phyloP scores from a whole-genome alignment of 148 eudicot species.

The Chenopodium album region DNA sequence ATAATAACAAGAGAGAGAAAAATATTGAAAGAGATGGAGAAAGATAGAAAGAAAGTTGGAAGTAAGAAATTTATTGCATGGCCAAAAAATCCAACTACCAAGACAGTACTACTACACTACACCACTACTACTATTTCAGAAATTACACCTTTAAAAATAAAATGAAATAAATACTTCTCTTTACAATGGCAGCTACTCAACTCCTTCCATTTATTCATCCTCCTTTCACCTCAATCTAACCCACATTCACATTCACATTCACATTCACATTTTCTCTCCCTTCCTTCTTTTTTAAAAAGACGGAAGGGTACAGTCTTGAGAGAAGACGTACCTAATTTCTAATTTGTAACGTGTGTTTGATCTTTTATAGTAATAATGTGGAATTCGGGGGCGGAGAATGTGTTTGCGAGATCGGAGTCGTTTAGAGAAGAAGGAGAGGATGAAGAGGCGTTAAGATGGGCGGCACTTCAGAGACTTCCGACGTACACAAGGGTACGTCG shows the following conservation, averaged over 20 bases:
- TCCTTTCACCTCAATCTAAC: too few relatives aligned
- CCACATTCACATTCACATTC: too few relatives aligned
- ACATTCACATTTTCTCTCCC: background rate
- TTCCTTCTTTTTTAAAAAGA: too few relatives aligned
- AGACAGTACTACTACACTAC: background rate
- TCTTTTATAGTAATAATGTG: conserved; percentile 42
- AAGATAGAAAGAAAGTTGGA: background rate
- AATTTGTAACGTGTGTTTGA: too few relatives aligned
- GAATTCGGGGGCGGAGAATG: conserved; percentile 75
- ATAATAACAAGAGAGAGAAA: background rate
- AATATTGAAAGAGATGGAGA: background rate
- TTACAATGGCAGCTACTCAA: conserved; percentile 3
- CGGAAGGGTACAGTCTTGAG: too few relatives aligned
- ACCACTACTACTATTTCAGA: background rate
- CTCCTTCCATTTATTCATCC: background rate
- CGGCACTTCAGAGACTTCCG: conserved; percentile 88
- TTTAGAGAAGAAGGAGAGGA: conserved; percentile 64
- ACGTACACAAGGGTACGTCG: conserved; percentile 69
- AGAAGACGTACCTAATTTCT: too few relatives aligned
- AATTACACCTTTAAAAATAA: background rate
- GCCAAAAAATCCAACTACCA: conserved; percentile 30
- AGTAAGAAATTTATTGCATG: conserved; percentile 26
- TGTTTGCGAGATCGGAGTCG: conserved; percentile 65
- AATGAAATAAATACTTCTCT: background rate
- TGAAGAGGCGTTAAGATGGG: conserved; percentile 92